Evolutionary conservation across 805 yeast genomes (phyloP), one percentile per base, ranked within the genome.

Genomic region (Yarrowia sp.): DNA sequence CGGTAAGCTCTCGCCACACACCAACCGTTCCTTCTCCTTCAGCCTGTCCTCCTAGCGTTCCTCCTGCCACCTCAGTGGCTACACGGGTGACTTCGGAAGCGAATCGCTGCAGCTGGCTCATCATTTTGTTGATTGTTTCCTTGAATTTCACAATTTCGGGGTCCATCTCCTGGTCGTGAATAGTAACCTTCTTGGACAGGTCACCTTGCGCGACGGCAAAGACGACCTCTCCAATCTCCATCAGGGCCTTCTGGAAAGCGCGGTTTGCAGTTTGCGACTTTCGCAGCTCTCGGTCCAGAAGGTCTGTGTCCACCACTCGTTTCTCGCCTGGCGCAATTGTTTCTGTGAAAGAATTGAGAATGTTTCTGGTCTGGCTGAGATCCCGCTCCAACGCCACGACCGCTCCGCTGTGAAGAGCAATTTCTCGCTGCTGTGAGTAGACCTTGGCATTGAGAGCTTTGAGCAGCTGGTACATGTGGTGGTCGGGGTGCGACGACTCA

Each of bases 181-280:
- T 83, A 66, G 83, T 85, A 28, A 90, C 96, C 72, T 89, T 89
- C 70, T 89, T 89, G 32, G 91, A 84, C 70, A 90, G 79, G 72
- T 90, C 96, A 59, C 97, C 97, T 83, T 86, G 87, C 19, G 96
- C 95, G 24, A 90, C 96, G 16, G 93, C 89, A 41, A 89, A 87
- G 21, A 90, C 92, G 21, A 90, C 96, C 38, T 90, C 88, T 28
- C 96, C 96, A 33, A 90, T 88, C 71, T 90, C 96, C 65, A 85
- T 82, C 35, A 89, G 76, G 4, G 92, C 92, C 71, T 83, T 82
- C 70, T 85, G 86, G 71, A 76, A 76, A 4, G 92, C 92, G 65
- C 83, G 81, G 74, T 89, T 88, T 52, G 91, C 90, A 54, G 74
- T 76, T 67, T 77, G 80, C 5, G 79, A 74, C 65, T 77, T 74